These are phyloP conservation scores for Wickerhamomyces canadensis DNA, from an alignment of 805 yeast genomes.

Conservation along the genomic window DNA sequence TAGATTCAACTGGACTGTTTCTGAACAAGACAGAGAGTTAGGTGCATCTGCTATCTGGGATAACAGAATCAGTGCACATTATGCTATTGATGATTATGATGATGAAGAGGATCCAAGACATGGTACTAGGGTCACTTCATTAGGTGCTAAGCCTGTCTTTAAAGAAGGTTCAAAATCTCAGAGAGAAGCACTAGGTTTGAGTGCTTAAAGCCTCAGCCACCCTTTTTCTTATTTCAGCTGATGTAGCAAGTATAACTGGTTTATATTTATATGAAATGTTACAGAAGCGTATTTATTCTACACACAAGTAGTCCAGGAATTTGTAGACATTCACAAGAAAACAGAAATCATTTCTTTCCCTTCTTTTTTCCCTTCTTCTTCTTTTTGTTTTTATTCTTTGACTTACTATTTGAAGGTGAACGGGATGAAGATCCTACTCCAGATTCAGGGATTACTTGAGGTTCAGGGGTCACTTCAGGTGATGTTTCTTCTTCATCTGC, in stretches of 20 bases:
- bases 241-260: too few species aligned
- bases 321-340: neutral
- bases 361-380: neutral
- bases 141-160: slow-evolving; percentile 49
- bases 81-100: slow-evolving; percentile 45
- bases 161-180: slow-evolving; percentile 45
- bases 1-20: slow-evolving; percentile 45
- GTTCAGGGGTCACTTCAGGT: neutral
- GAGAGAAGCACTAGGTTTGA: slow-evolving; percentile 33
- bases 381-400: neutral
- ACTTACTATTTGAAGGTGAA: neutral
- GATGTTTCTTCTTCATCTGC: neutral
- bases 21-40: slow-evolving; percentile 29
- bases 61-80: slow-evolving; percentile 49
- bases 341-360: neutral
- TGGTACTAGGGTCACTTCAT: slow-evolving; percentile 46
- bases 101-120: slow-evolving; percentile 51
- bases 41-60: slow-evolving; percentile 58
- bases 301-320: too few species aligned
- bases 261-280: too few species aligned
- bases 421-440: neutral
- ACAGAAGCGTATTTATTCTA: too few species aligned
- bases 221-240: too few species aligned
- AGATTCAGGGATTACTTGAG: neutral
- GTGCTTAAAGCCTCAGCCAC: too few species aligned